Base-by-base conservation (phyloP, 352 stramenopile genomes). In the Pythium brassicae region DNA sequence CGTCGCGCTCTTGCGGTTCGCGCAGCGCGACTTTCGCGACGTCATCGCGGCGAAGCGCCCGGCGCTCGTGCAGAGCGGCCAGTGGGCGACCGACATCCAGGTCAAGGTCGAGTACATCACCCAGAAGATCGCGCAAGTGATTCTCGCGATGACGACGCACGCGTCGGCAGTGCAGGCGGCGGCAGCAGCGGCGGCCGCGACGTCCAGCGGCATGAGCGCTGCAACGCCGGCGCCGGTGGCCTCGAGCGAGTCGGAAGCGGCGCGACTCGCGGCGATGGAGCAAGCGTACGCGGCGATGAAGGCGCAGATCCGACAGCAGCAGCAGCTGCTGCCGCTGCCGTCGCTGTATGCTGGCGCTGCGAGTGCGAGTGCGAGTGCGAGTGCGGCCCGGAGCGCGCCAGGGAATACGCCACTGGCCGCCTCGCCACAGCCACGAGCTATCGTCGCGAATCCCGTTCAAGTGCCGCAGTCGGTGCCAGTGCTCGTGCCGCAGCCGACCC, bases 201-300 rank as follows among this genome's bases (percentile, higher is more conserved):
- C 61, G 48, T 40, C 51, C 20, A 53, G 34, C 23, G 35, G 50
- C 44, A 26, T 40, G 37, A 20, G n/a, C 20, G n/a, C 43, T 22
- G 39, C n/a, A 5, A 10, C n/a, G 15, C 5, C 15, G 39, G 15
- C 17, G 17, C 39, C n/a, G 2, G 39, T n/a, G 4, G 39, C 6
- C 4, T 9, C 39, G 9, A 45, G 19, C 0, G 20, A 56, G 12
- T 10, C 27, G 0, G 58, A 65, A 19, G 53, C 57, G 7, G 68
- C 73, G 25, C 60, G 67, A 1, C 43, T 74, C 6, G 59, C 62
- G 15, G 57, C 63, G 22, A 65, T 72, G 20, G 77, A 90, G 59
- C 73, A 80, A 1, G 75, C 76, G 29, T 90, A 90, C 53, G 63
- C 72, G 4, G 65, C 76, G 27, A n/a, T 90, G 9, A 90, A 90